Percentiles rank a stretch among this genome's conserved stretches.
phyloP scores from a whole-genome alignment of 2,329 filamentous ascomycete species.

The Epichloe elymi region DNA sequence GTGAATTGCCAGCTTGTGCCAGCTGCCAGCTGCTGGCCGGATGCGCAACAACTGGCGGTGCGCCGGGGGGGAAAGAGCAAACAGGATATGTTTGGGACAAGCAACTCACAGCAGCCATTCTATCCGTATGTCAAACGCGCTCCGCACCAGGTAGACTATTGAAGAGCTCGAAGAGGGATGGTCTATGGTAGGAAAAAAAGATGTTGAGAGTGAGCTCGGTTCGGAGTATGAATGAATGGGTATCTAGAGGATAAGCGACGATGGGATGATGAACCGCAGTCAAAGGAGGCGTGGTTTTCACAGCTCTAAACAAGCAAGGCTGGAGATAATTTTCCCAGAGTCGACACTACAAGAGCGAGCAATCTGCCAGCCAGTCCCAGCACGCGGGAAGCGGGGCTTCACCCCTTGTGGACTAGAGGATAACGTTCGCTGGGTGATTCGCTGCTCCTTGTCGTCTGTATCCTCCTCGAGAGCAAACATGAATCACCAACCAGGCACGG shows the following conservation, averaged over 20 bases:
- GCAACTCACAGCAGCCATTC: constrained; percentile 31
- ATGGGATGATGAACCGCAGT: constrained; percentile 15
- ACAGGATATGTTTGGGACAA: constrained; percentile 2
- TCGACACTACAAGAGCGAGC: constrained; percentile 9
- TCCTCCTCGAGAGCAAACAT: too few relatives aligned
- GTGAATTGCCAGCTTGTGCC: constrained; percentile 1
- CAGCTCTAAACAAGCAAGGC: constrained; percentile 18
- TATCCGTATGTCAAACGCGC: constrained; percentile 19
- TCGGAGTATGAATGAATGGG: constrained; percentile 14
- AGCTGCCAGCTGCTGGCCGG: constrained; percentile 3
- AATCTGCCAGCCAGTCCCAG: not conserved
- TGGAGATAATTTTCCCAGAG: constrained; percentile 20
- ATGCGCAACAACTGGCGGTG: constrained; percentile 1
- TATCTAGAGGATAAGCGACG: constrained; percentile 19
- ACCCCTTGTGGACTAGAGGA: not conserved
- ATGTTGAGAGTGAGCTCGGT: constrained; percentile 8
- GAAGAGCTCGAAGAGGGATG: constrained; percentile 2
- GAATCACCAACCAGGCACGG: too few relatives aligned
- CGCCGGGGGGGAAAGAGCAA: constrained; percentile 5
- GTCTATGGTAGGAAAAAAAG: not conserved
- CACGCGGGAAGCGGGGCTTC: not conserved
- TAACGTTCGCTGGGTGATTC: not conserved
- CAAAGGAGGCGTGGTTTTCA: constrained; percentile 19
- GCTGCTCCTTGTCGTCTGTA: too few relatives aligned
- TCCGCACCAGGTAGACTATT: constrained; percentile 5